A percentile compares a stretch with the other conserved stretches of the same genome.
phyloP scores from a whole-genome alignment of 208 protist species.

The Borovskyia barvae region DNA sequence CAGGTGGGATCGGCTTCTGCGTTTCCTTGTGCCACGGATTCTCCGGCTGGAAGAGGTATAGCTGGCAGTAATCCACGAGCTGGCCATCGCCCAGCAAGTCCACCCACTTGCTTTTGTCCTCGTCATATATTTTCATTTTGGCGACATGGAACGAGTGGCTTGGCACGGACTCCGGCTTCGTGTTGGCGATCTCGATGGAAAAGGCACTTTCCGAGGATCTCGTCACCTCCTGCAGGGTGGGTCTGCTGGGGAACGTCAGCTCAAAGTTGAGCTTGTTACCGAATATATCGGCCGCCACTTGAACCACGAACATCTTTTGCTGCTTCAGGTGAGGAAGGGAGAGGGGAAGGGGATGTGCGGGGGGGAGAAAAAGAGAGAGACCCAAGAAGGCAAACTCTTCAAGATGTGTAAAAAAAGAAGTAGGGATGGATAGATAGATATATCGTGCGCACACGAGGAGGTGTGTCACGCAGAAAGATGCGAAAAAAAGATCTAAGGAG shows the following conservation, averaged over 20 bases:
- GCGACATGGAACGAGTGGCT: constrained; percentile 79
- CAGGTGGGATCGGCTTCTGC: constrained; percentile 83
- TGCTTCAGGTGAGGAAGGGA: not conserved
- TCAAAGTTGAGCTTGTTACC: constrained; percentile 91
- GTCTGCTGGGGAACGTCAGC: constrained; percentile 74
- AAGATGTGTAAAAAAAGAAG: not conserved
- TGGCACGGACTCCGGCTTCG: constrained; percentile 65
- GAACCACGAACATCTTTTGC: constrained; percentile 74
- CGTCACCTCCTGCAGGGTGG: constrained; percentile 68
- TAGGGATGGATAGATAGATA: not conserved
- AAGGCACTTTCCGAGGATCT: constrained; percentile 63
- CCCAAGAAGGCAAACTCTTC: not conserved
- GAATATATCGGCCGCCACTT: constrained; percentile 89
- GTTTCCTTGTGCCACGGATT: constrained; percentile 92
- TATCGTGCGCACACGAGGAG: not conserved
- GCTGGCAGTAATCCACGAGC: constrained; percentile 81
- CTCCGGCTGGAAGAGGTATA: constrained; percentile 90
- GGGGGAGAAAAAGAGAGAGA: not conserved
- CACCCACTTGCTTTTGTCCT: constrained; percentile 87
- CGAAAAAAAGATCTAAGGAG: not conserved
- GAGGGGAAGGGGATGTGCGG: not conserved
- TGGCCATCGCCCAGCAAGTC: constrained; percentile 77
- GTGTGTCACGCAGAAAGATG: not conserved
- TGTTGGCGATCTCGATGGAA: constrained; percentile 72
- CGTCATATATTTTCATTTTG: constrained; percentile 89